Conservation (phyloP, 208 protist genomes). For the Borovskyia barvae region DNA sequence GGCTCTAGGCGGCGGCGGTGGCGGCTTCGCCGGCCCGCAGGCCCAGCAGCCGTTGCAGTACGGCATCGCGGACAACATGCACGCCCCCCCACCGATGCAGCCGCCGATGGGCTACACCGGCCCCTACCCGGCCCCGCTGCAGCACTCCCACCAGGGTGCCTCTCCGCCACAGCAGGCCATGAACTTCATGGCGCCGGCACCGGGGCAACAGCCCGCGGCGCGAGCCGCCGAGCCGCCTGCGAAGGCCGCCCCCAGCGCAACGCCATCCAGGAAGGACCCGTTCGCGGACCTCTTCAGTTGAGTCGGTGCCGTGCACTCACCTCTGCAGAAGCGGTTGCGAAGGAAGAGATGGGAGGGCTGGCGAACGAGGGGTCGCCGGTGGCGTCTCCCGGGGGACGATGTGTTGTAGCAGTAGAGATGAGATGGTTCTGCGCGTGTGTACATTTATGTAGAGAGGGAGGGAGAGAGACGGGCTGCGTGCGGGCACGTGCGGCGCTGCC, state of each 20-base stretch:
- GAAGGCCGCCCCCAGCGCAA: slow-evolving; percentile 1
- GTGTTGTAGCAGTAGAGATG: too few species aligned
- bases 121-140: slow-evolving; percentile 12
- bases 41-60: slow-evolving; percentile 12
- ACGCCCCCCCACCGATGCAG: neutral
- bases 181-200: slow-evolving; percentile 51
- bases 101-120: neutral
- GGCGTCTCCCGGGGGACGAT: too few species aligned
- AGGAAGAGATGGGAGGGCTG: too few species aligned
- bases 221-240: neutral
- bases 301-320: too few species aligned
- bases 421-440: too few species aligned
- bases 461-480: too few species aligned
- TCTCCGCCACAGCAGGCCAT: slow-evolving; percentile 17
- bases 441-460: too few species aligned
- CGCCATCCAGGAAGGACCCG: slow-evolving; percentile 40
- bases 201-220: slow-evolving; percentile 28
- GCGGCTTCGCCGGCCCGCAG: slow-evolving; percentile 15
- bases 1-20: slow-evolving; percentile 12
- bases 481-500: too few species aligned
- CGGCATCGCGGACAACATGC: neutral
- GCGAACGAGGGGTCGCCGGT: too few species aligned
- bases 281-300: slow-evolving; percentile 76
- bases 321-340: too few species aligned
- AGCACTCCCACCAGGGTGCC: slow-evolving; percentile 13